Base-by-base conservation (phyloP, 2,329 filamentous ascomycete genomes). In the Xylaria hypoxylon region DNA sequence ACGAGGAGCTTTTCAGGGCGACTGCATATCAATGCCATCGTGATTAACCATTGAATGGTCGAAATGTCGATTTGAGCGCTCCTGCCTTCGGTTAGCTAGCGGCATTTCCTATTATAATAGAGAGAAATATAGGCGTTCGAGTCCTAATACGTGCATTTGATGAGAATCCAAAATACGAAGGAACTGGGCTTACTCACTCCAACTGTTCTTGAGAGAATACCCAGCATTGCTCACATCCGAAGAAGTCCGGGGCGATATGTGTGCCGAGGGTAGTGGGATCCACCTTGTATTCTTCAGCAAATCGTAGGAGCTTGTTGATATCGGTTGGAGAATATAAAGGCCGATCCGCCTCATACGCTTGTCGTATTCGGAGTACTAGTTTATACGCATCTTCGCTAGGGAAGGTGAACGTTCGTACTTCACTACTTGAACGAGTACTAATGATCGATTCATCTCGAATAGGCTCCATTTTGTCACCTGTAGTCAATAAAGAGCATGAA, bases 41-140 rank as follows among this genome's bases (percentile, higher is more conserved):
- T 7, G 45, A 50, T 50, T 50, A 50, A 28, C 45, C 45, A 50
- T 15, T 50, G 45, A 5, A 50, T 50, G 24, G 45, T 11, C 13
- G 45, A 50, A 31, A 50, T 24, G 31, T 50, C 45, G 6, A 50
- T 5, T 26, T 15, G 28, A 15, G 45, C 45, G 4, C 10, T 15
- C 5, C 45, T 50, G 22, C 6, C 17, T 17, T 15, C 28, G 15
- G 22, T 50, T 15, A 50, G 45, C 45, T 50, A 11, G 13, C 6
- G n/a, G n/a, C 24, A 28, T 13, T 6, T 50, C 3, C 24, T 19
- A 6, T 19, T 19, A 19, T 17, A 2, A 5, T 1, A 5, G 31
- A 1, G 2, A 28, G 11, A 15, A 44, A 44, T 17, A 13, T 26
- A 6, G 6, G 10, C 19, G 3, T 47, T 47, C 44, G 22, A 47